phyloP scores from a whole-genome alignment of 73 alveolate genomes.

The Tetrahymena elliotti region DNA sequence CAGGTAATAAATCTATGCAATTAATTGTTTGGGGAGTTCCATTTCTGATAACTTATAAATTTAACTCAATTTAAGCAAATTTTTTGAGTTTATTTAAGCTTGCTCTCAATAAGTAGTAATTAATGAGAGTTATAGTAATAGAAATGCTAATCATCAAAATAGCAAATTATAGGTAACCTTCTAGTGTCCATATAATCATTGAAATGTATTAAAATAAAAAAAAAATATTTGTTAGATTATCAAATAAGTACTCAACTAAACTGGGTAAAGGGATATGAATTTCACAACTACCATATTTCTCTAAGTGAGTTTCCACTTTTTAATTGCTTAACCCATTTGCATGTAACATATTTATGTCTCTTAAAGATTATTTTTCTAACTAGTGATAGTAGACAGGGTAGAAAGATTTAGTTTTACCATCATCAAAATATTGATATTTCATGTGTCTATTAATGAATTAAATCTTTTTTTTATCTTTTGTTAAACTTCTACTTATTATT shows the following conservation, averaged over 20 bases:
- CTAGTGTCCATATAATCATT: background rate
- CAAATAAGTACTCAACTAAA: background rate
- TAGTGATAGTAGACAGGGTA: background rate
- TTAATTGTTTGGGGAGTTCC: background rate
- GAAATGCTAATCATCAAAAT: background rate
- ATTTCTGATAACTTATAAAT: background rate
- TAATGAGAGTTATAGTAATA: background rate
- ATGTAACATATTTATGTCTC: background rate
- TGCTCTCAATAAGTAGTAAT: background rate
- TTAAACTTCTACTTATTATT: background rate
- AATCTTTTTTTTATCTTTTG: background rate
- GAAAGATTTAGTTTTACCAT: background rate
- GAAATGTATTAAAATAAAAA: background rate
- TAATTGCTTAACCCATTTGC: background rate
- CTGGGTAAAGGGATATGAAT: background rate
- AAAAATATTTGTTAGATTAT: background rate
- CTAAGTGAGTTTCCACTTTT: background rate
- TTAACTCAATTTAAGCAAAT: background rate
- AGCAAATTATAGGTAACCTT: background rate
- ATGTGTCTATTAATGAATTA: background rate
- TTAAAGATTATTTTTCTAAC: background rate
- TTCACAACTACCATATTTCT: background rate
- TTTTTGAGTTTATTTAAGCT: background rate
- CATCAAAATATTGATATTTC: background rate
- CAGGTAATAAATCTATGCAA: slow-evolving; percentile 24